Evolutionary conservation across 208 protist genomes (phyloP).

Genomic region (Acanthamoeba sp.): DNA sequence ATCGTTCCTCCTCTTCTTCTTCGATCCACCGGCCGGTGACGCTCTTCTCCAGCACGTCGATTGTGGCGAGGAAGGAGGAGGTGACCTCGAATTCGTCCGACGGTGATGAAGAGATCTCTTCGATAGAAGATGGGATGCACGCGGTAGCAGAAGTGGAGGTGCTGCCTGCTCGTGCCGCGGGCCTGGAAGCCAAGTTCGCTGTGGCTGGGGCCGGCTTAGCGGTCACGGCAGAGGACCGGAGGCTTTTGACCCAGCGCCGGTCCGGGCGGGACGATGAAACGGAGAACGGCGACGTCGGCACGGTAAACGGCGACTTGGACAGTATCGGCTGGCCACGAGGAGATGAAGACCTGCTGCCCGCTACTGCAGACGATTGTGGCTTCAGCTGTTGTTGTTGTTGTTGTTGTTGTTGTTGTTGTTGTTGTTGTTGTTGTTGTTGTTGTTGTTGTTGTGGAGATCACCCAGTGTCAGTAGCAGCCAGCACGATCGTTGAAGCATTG

Average conservation of each 20-base stretch:
- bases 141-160: not conserved
- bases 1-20: not conserved
- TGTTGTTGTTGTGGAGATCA: too few species aligned
- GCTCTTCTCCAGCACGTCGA: conserved; percentile 35
- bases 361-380: not conserved
- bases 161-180: not conserved
- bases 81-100: not conserved
- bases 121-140: not conserved
- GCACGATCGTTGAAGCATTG: not conserved
- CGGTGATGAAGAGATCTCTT: not conserved
- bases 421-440: too few species aligned
- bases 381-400: too few species aligned
- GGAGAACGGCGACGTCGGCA: not conserved
- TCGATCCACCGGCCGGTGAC: not conserved
- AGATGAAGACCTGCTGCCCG: not conserved
- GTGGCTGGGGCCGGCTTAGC: not conserved
- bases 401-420: too few species aligned
- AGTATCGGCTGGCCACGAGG: not conserved
- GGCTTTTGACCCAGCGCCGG: not conserved
- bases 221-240: not conserved
- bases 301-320: conserved; percentile 12
- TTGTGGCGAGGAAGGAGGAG: not conserved
- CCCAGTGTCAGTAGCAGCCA: not conserved
- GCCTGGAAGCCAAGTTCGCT: not conserved
- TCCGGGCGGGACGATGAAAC: not conserved